A percentile compares a stretch with the other conserved stretches of the same genome.
Evolutionary conservation across 2,329 filamentous ascomycete species (phyloP).

Genomic region (Tolypocladium guangdongense): DNA sequence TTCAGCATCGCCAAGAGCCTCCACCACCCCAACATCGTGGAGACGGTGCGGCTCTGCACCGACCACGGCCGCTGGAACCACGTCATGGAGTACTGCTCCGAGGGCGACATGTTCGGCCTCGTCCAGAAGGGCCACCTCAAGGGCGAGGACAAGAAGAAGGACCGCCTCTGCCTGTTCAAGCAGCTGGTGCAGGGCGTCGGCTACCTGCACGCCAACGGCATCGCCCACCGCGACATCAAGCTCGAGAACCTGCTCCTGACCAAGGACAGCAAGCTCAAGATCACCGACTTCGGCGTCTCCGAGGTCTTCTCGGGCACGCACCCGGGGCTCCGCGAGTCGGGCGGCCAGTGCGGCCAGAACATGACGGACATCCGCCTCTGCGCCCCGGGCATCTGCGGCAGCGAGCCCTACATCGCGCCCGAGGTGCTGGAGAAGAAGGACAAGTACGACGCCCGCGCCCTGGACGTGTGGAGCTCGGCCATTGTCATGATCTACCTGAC

Average conservation of each 20-base stretch:
- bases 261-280: conserved; percentile 72
- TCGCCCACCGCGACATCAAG: conserved; percentile 87
- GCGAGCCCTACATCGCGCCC: conserved; percentile 76
- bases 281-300: conserved; percentile 84
- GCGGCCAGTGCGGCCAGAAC: conserved; percentile 61
- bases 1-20: conserved; percentile 79
- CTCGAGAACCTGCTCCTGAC: conserved; percentile 76
- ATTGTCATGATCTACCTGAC: conserved; percentile 73
- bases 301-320: conserved; percentile 78
- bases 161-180: conserved; percentile 80
- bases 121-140: conserved; percentile 62
- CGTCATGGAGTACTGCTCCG: conserved; percentile 84
- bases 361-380: conserved; percentile 64
- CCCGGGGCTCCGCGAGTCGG: conserved; percentile 62
- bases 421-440: conserved; percentile 63
- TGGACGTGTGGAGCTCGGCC: conserved; percentile 80
- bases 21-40: conserved; percentile 78
- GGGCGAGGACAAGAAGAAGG: conserved; percentile 50
- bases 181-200: conserved; percentile 73
- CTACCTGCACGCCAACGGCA: conserved; percentile 73
- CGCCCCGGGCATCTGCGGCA: conserved; percentile 72
- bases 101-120: conserved; percentile 69
- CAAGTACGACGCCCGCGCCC: conserved; percentile 59
- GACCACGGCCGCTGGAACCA: conserved; percentile 73
- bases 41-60: conserved; percentile 66